Evolutionary conservation across 2,329 filamentous ascomycete species (phyloP).

Genomic region (Colletotrichum aenigma): DNA sequence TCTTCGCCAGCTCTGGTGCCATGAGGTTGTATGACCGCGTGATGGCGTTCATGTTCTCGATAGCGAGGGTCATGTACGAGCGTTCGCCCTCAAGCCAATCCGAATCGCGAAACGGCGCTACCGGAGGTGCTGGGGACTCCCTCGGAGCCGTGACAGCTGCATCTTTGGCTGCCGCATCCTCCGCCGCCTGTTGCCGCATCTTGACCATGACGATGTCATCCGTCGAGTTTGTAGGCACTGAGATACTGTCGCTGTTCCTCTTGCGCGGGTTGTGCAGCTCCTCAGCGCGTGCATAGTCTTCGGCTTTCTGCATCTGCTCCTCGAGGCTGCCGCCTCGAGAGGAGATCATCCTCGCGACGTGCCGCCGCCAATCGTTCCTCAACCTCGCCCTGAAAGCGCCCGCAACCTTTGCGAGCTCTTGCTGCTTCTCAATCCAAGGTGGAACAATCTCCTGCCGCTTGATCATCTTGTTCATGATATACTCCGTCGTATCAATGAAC

Average conservation of each 20-base stretch:
- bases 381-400: slow-evolving; percentile 75
- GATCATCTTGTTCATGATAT: slow-evolving; percentile 98
- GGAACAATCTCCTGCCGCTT: slow-evolving; percentile 94
- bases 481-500: slow-evolving; percentile 95
- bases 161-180: neutral
- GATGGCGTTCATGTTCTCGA: slow-evolving; percentile 79
- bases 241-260: slow-evolving; percentile 48
- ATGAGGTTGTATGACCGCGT: slow-evolving; percentile 93
- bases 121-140: slow-evolving; percentile 33
- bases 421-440: slow-evolving; percentile 99
- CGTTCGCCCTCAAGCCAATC: slow-evolving; percentile 76
- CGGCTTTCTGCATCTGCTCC: slow-evolving; percentile 73
- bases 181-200: slow-evolving; percentile 35
- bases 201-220: slow-evolving; percentile 54
- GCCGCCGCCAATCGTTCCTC: slow-evolving; percentile 82
- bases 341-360: slow-evolving; percentile 79
- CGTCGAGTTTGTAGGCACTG: slow-evolving; percentile 50
- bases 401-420: slow-evolving; percentile 77
- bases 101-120: slow-evolving; percentile 76
- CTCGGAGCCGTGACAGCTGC: neutral
- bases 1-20: slow-evolving; percentile 90
- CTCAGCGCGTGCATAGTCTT: slow-evolving; percentile 79
- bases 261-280: slow-evolving; percentile 63
- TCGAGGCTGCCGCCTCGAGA: slow-evolving; percentile 77
- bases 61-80: slow-evolving; percentile 76